These are phyloP conservation scores for Chlorella sp. DNA, from an alignment of 139 green algal species.

Conservation along the genomic window DNA sequence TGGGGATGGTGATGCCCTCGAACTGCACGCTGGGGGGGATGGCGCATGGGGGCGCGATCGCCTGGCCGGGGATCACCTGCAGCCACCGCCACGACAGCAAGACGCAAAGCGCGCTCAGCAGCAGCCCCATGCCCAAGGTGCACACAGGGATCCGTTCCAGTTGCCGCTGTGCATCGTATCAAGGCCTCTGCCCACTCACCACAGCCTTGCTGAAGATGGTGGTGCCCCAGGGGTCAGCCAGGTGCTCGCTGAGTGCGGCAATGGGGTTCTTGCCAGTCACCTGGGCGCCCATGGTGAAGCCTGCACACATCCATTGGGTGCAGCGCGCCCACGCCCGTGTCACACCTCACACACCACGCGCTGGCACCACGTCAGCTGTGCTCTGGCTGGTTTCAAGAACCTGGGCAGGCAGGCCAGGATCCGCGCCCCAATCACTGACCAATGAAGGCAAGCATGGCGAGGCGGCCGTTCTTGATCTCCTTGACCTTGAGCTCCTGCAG, in stretches of 20 bases:
- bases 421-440: too few species aligned
- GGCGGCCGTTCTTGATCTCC: conserved; percentile 95
- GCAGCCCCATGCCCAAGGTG: too few species aligned
- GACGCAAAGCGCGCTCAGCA: neutral
- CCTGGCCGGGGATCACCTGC: conserved; percentile 40
- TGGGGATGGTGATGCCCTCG: conserved; percentile 58
- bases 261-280: conserved; percentile 69
- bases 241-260: conserved; percentile 58
- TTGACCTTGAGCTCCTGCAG: conserved; percentile 83
- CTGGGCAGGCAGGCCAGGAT: too few species aligned
- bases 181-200: too few species aligned
- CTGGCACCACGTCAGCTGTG: too few species aligned
- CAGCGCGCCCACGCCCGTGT: too few species aligned
- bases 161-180: too few species aligned
- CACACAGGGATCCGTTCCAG: too few species aligned
- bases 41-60: conserved; percentile 44
- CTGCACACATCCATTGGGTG: too few species aligned
- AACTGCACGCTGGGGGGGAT: conserved; percentile 51
- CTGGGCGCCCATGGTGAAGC: conserved; percentile 49
- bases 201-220: conserved; percentile 63
- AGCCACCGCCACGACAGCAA: conserved; percentile 37
- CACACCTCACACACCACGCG: too few species aligned
- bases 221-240: conserved; percentile 63
- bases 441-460: conserved; percentile 73
- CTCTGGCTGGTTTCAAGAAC: too few species aligned